phyloP scores from a whole-genome alignment of 2,329 filamentous ascomycete species.

The Nakataea oryzae region DNA sequence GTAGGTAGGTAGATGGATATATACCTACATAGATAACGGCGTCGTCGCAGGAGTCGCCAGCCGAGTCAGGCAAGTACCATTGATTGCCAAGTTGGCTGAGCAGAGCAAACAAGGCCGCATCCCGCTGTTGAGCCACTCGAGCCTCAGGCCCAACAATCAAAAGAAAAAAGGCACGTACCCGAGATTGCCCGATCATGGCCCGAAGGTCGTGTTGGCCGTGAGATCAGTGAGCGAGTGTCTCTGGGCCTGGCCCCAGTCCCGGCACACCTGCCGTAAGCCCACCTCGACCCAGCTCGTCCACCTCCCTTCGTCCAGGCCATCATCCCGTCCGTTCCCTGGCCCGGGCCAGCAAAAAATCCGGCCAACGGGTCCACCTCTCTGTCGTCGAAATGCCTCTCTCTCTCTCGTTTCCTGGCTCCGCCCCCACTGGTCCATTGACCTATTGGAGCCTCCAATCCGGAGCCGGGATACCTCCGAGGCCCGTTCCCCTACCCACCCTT shows the following conservation, averaged over 20 bases:
- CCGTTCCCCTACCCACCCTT: constrained; percentile 9
- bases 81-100: neutral
- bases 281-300: neutral
- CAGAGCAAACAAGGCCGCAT: neutral
- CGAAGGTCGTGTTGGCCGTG: neutral
- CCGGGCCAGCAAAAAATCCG: constrained; percentile 1
- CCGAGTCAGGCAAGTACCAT: constrained; percentile 7
- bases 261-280: neutral
- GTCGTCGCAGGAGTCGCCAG: constrained; percentile 6
- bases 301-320: neutral
- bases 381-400: constrained; percentile 1
- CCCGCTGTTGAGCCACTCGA: neutral
- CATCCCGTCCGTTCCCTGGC: neutral
- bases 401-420: neutral
- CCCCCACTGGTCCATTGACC: constrained; percentile 2
- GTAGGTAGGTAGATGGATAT: too few relatives aligned
- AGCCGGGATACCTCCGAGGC: constrained; percentile 8
- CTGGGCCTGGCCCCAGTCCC: neutral
- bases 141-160: neutral
- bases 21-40: neutral
- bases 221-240: neutral
- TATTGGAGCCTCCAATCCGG: neutral
- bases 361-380: neutral
- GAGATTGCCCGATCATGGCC: constrained; percentile 4
- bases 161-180: neutral